Evolutionary conservation across 2,329 filamentous ascomycete genomes (phyloP), one percentile per base, ranked within the genome.

Genomic region (Colletotrichum cuscutae): DNA sequence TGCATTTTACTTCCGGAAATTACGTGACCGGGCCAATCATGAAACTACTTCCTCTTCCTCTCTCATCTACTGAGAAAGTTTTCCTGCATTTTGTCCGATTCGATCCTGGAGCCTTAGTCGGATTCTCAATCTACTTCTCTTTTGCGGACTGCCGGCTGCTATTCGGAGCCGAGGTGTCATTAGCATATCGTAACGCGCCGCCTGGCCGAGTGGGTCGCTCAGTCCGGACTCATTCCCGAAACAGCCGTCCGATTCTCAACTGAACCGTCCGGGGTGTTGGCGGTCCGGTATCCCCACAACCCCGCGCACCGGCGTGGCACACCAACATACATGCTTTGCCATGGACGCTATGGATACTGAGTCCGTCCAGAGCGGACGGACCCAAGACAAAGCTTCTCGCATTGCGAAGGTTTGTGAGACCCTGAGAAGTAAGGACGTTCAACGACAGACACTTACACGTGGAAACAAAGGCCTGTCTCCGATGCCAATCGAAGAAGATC

Each of bases 401-500:
- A 71, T 71, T 24, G 65, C 42, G 9, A 67, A 72, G 66, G 70
- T 65, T n/a, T 26, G 32, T 60, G 8, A 12, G 11, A 49, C 24
- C 59, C 11, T n/a, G 24, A 12, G 24, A 46, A 28, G 32, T 4
- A 5, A 28, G 15, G 5, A 13, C 6, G 3, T 19, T 13, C n/a
- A 28, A 19, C n/a, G 19, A 56, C 37, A 37, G 9, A 58, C 1
- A 26, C 46, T 30, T n/a, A 35, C n/a, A 22, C n/a, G n/a, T 32
- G 22, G 12, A 49, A 49, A n/a, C 15, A 6, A 8, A 75, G 73
- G 71, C 73, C 19, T 75, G 73, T 46, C 35, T 70, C 15, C 65
- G 73, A 71, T 75, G 73, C 15, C 57, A 73, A n/a, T 71, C 65
- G 1, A 73, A 72, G 30, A 75, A 75, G 49, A 71, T 73, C 37